A percentile compares a stretch with the other conserved stretches of the same genome.
Conservation (phyloP, 2,329 filamentous ascomycete genomes). For the Penicillium capsulatum region DNA sequence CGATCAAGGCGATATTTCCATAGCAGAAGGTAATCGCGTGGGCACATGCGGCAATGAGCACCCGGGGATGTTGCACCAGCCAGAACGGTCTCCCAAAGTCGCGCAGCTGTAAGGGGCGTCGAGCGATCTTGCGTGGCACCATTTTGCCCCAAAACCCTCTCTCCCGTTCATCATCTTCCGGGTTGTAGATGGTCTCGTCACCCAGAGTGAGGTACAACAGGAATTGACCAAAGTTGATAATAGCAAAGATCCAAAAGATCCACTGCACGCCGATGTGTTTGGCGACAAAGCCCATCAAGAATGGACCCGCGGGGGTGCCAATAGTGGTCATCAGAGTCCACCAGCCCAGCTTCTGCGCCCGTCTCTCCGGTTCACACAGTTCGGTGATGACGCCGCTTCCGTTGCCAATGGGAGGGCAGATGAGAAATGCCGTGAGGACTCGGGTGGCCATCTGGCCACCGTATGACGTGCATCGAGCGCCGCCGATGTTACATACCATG, state of each 20-base stretch:
- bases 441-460: conserved; percentile 48
- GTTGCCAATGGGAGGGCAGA: conserved; percentile 49
- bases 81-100: conserved; percentile 51
- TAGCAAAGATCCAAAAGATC: conserved; percentile 57
- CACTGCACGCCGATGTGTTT: conserved; percentile 51
- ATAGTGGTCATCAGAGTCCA: conserved; percentile 51
- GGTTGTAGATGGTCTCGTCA: conserved; percentile 50
- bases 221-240: conserved; percentile 53
- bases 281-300: conserved; percentile 41
- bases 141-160: conserved; percentile 33
- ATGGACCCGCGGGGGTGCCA: conserved; percentile 40
- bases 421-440: conserved; percentile 50
- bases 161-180: conserved; percentile 38
- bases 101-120: conserved; percentile 39
- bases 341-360: conserved; percentile 51
- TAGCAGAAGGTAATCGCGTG: conserved; percentile 57
- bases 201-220: conserved; percentile 51
- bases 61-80: conserved; percentile 42
- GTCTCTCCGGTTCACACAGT: conserved; percentile 51
- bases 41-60: conserved; percentile 49
- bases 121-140: conserved; percentile 46
- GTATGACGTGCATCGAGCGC: conserved; percentile 48
- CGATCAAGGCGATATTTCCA: conserved; percentile 49
- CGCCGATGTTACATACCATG: conserved; percentile 50
- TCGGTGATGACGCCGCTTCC: conserved; percentile 53